Percentiles rank a stretch among this genome's conserved stretches.
These are phyloP conservation scores for Punctularia strigosozonata DNA, from an alignment of 768 basidiomycete species.

Conservation along the genomic window DNA sequence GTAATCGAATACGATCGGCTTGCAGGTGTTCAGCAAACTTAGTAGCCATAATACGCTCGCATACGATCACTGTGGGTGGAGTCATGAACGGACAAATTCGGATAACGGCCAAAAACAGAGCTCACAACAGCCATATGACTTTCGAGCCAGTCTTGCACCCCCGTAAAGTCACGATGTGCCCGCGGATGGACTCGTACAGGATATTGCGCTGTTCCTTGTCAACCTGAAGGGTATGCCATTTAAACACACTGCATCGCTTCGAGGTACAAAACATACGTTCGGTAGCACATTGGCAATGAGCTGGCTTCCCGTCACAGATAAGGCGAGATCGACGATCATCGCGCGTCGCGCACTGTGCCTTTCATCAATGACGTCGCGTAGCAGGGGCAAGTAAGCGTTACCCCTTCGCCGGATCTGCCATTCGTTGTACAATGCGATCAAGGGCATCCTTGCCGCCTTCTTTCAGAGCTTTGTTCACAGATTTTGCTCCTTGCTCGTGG, in stretches of 20 bases:
- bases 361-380: background rate
- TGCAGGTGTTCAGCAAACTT: too few relatives aligned
- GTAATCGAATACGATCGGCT: too few relatives aligned
- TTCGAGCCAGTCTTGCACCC: conserved; percentile 88
- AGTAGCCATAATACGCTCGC: too few relatives aligned
- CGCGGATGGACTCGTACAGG: conserved; percentile 77
- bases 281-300: conserved; percentile 75
- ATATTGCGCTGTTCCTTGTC: conserved; percentile 78
- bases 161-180: conserved; percentile 81
- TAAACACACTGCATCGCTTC: background rate
- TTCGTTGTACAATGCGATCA: conserved; percentile 61
- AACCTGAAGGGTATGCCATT: conserved; percentile 31
- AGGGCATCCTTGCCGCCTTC: conserved; percentile 72
- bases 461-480: conserved; percentile 76
- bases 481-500: conserved; percentile 81
- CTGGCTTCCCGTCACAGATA: conserved; percentile 79
- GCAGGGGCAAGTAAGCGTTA: conserved; percentile 15
- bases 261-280: conserved; percentile 31
- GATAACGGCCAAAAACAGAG: too few relatives aligned
- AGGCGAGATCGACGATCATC: conserved; percentile 77
- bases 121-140: conserved; percentile 81
- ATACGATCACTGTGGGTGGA: too few relatives aligned
- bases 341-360: conserved; percentile 51
- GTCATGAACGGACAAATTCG: too few relatives aligned
- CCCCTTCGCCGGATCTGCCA: conserved; percentile 84